Percentiles rank a stretch among this genome's conserved stretches.
Conservation (phyloP, 768 basidiomycete species). For the Psilocybe sp. region DNA sequence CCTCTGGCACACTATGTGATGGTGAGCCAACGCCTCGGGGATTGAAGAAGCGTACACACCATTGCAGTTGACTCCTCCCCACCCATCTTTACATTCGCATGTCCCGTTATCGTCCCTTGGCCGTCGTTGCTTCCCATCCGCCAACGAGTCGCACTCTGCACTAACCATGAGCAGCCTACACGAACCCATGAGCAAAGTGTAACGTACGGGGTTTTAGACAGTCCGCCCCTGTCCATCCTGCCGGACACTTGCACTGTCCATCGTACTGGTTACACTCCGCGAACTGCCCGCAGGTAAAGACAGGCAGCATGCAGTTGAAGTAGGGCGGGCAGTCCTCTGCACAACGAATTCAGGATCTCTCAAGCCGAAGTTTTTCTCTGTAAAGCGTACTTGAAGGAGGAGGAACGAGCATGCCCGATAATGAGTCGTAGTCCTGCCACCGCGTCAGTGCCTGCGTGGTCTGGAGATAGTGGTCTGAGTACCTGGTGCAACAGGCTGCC, state of each 20-base stretch:
- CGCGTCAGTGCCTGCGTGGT: background rate
- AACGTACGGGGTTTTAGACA: constrained; percentile 87
- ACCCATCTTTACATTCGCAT: constrained; percentile 92
- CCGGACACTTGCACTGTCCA: constrained; percentile 94
- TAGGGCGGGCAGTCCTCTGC: constrained; percentile 79
- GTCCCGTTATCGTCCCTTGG: constrained; percentile 71
- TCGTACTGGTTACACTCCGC: constrained; percentile 89
- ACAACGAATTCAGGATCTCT: background rate
- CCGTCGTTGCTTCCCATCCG: constrained; percentile 83
- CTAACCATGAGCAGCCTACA: constrained; percentile 4
- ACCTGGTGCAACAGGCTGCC: background rate
- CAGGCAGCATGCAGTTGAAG: constrained; percentile 94
- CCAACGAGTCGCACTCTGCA: constrained; percentile 89
- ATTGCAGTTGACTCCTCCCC: constrained; percentile 97
- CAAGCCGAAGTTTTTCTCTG: background rate
- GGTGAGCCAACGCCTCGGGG: background rate
- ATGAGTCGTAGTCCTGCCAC: constrained; percentile 12
- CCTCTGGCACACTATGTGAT: constrained; percentile 72
- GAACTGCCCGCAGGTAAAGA: constrained; percentile 89
- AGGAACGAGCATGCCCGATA: constrained; percentile 14
- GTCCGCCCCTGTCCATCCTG: constrained; percentile 97
- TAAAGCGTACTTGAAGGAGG: constrained; percentile 13
- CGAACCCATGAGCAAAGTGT: background rate
- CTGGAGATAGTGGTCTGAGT: background rate
- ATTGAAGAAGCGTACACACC: constrained; percentile 49